Evolutionary conservation across 352 stramenopile species (phyloP), one percentile per base, ranked within the genome.

Genomic region (Saprolegnia parasitica): DNA sequence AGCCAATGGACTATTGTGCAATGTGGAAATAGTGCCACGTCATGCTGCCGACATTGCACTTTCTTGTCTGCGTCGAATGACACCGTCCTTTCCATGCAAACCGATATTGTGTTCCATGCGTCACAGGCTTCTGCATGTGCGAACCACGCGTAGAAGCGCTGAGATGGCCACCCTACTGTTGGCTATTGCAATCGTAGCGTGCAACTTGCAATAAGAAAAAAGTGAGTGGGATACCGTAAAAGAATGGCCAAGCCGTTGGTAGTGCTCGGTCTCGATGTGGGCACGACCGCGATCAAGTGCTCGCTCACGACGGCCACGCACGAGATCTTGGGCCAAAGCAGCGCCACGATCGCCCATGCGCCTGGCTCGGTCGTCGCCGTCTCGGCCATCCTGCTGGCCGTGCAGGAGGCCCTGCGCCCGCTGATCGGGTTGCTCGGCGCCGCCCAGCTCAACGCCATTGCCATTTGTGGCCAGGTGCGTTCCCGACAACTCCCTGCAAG

Each of bases 241-340:
- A n/a, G n/a, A 56, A 32, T 16, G 21, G 15, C 10, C 26, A 56
- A 4, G 9, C 26, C 23, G 20, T 13, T 0, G 9, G 9, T 13
- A 0, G 49, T 83, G 0, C 80, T 91, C 24, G 86, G 86, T 5
- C 21, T 94, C 23, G 86, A 94, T 66, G 77, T 94, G 20, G 86
- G 86, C 60, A 92, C 86, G 18, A 92, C 82, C 1, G 84, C 86
- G 5, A 75, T 94, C 57, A 94, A 94, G 70, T 90, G 81, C 67
- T 81, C 78, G 52, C 26, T 91, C 23, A 78, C 90, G 56, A 75
- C 79, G 71, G 56, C 45, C 16, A 18, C 63, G 10, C 67, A 67
- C 9, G 61, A 76, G 58, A 67, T 79, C 9, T 56, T 87, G 42
- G 78, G 75, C 10, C 72, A 74, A 57, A 67, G 71, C 5, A 81